Base-by-base conservation (phyloP, 306 rosid genomes). In the Cucurbita maxima region DNA sequence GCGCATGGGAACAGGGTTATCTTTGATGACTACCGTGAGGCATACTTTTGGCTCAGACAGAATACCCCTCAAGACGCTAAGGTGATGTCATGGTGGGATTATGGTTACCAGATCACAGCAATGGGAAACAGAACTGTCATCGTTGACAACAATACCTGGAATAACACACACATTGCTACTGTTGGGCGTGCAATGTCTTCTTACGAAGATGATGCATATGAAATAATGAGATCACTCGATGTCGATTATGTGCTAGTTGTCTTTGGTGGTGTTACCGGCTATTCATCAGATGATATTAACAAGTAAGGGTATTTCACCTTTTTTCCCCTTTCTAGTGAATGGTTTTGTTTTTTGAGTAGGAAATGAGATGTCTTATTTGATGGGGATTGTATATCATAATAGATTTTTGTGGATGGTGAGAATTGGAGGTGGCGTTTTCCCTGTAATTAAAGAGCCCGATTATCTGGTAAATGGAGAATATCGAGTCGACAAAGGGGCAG, bases 81-180 rank as follows among this genome's bases (percentile, higher is more conserved):
- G 83, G 92, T 95, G 82, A 95, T 95, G 99, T 95, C 99, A 58
- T 95, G 99, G 99, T 95, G 99, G 99, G 99, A 95, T 84, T 95
- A 95, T 76, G 97, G 99, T 53, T 95, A 95, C 78, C 99, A 95
- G 81, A 95, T 95, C 81, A 91, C 97, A 25, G 96, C 99, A 43
- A 95, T 95, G 99, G 99, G 99, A 82, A 95, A 95, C 87, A 85
- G 99, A 83, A 89, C 99, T 9, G 97, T 95, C 66, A 95, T 95
- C 78, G 99, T 95, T 75, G 99, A 95, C 85, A 95, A 95, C 80
- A 95, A 95, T 84, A 95, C 99, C 77, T 95, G 99, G 99, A 95
- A 95, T 81, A 95, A 95, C 75, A 95, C 99, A 38, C 99, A 95
- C 85, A 95, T 95, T 64, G 99, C 99, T 70, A 95, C 99, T 66